These are phyloP conservation scores for Trichoderma sp. DNA, from an alignment of 2,329 filamentous ascomycete species.

Conservation along the genomic window DNA sequence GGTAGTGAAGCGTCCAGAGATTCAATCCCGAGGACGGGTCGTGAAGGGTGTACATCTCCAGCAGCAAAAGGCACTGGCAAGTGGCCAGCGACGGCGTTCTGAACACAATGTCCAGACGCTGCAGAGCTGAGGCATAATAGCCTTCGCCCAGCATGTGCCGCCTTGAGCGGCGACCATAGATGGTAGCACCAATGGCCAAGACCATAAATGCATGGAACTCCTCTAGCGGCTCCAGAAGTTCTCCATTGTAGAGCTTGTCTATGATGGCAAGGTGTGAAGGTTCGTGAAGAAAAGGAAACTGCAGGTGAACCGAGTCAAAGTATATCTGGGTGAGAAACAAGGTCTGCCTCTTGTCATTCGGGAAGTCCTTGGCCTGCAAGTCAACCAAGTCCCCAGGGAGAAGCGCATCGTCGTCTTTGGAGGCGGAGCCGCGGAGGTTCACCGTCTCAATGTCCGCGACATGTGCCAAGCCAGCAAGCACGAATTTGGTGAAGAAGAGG, in stretches of 20 bases:
- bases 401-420: slow-evolving; percentile 27
- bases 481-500: slow-evolving; percentile 54
- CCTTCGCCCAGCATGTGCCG: slow-evolving; percentile 31
- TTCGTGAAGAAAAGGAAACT: slow-evolving; percentile 54
- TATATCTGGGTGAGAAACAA: slow-evolving; percentile 47
- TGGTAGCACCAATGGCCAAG: slow-evolving; percentile 51
- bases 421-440: neutral
- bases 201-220: slow-evolving; percentile 58
- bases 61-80: slow-evolving; percentile 51
- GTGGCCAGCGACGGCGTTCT: slow-evolving; percentile 53
- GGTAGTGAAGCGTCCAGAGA: slow-evolving; percentile 59
- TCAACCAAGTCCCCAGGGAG: slow-evolving; percentile 42
- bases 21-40: slow-evolving; percentile 53
- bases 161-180: slow-evolving; percentile 41
- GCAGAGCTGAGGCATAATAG: slow-evolving; percentile 46
- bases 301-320: slow-evolving; percentile 51
- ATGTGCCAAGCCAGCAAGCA: slow-evolving; percentile 41
- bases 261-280: slow-evolving; percentile 47
- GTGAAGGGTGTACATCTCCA: slow-evolving; percentile 54
- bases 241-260: slow-evolving; percentile 42
- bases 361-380: slow-evolving; percentile 32
- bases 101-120: slow-evolving; percentile 50
- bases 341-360: slow-evolving; percentile 21
- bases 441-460: slow-evolving; percentile 17
- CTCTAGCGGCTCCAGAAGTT: slow-evolving; percentile 37